Evolutionary conservation across 306 rosid genomes (phyloP), one percentile per base, ranked within the genome.

Genomic region (Inga leiocalycina): DNA sequence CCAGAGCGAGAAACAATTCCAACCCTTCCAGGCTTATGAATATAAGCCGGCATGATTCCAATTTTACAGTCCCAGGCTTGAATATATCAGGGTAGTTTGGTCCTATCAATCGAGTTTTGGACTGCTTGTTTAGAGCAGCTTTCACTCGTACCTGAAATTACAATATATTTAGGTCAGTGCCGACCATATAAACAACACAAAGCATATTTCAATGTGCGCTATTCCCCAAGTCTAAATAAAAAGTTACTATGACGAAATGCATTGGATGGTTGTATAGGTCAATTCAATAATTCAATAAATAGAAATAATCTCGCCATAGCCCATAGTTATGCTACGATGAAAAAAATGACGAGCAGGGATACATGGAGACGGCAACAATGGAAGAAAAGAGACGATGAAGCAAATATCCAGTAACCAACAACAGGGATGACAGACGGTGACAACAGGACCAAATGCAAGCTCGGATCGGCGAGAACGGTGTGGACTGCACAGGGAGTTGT

Each of bases 51-150:
- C 99, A 97, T 97, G 85, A 97, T 97, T 87, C 99, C 99, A 14
- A 97, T 97, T 97, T 97, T 97, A 83, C 98, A 97, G 84, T 97
- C 97, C 99, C 99, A 7, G 99, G 99, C 94, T 97, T 97, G 91
- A 97, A 94, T 80, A 97, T 91, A 76, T 98, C 99, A 80, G 99
- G 99, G 88, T 98, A 97, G 86, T 97, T 97, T 65, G 99, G 98
- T 61, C 99, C 99, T 79, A 97, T 97, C 89, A 97, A 73, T 22
- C 99, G 88, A 72, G 99, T 97, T 86, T 91, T 97, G 32, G 97
- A 87, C 82, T 97, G 98, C 70, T 72, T 85, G 88, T 97, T 97
- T 69, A 97, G 84, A 71, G 98, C 99, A 83, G 97, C 97, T 89
- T 97, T 97, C 85, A 92, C 97, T 24, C 94, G 89, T 43, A 97